A percentile compares a stretch with the other conserved stretches of the same genome.
Conservation (phyloP, 768 basidiomycete genomes). For the Clathrus columnatus region DNA sequence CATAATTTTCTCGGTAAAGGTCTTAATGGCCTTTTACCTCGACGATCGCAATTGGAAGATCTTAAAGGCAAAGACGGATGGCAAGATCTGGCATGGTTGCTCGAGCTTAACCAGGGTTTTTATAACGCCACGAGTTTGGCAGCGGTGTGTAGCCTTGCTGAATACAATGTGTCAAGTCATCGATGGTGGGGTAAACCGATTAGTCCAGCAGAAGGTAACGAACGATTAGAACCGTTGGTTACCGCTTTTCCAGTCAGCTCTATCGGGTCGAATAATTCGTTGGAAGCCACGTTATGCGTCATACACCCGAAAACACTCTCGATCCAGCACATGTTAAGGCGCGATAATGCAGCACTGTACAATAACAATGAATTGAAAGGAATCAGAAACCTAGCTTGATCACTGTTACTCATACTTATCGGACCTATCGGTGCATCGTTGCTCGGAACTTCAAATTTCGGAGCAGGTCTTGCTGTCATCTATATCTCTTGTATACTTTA, state of each 20-base stretch:
- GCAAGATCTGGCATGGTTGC: conserved; percentile 21
- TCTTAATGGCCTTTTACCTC: conserved; percentile 21
- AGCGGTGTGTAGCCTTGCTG: conserved; percentile 15
- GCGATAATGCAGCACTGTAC: conserved; percentile 12
- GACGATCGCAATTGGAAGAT: conserved; percentile 15
- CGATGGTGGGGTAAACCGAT: conserved; percentile 20
- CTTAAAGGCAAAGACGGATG: conserved; percentile 17
- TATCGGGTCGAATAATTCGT: conserved; percentile 11
- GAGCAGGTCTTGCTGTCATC: background rate
- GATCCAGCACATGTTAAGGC: conserved; percentile 1
- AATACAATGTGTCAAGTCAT: conserved; percentile 2
- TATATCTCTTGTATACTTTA: conserved; percentile 1
- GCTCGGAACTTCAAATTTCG: background rate
- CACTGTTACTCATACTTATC: background rate
- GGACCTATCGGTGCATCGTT: background rate
- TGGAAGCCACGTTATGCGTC: conserved; percentile 11
- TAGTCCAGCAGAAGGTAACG: conserved; percentile 15
- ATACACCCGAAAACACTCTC: conserved; percentile 7
- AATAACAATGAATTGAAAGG: conserved; percentile 11
- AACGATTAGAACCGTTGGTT: conserved; percentile 18
- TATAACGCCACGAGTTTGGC: conserved; percentile 21
- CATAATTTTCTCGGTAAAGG: conserved; percentile 17
- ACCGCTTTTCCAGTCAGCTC: conserved; percentile 15
- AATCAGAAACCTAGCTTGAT: conserved; percentile 1
- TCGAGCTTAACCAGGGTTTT: conserved; percentile 22